phyloP scores from a whole-genome alignment of 169 alveolate species.

The Plasmodium vinckei region DNA sequence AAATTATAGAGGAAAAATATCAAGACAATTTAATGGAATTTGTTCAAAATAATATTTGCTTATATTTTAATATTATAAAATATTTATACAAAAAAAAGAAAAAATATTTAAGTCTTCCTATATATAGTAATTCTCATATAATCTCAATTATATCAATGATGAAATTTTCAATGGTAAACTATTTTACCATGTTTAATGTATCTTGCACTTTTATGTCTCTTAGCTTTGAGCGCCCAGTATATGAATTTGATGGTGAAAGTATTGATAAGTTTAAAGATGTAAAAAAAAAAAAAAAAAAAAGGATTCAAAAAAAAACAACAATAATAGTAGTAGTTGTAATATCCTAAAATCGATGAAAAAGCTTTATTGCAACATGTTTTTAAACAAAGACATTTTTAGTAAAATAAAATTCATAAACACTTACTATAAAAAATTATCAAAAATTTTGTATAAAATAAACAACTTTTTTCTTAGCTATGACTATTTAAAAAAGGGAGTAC shows the following conservation, averaged over 20 bases:
- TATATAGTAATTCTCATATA: conserved; percentile 35
- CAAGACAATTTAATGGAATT: conserved; percentile 23
- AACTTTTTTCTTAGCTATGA: conserved; percentile 64
- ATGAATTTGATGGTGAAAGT: conserved; percentile 52
- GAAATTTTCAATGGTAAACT: conserved; percentile 60
- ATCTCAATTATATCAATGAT: conserved; percentile 27
- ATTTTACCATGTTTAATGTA: conserved; percentile 44
- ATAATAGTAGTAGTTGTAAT: conserved; percentile 26
- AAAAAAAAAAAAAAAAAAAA: conserved; percentile 25
- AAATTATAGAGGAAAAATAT: conserved; percentile 27
- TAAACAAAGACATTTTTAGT: conserved; percentile 54
- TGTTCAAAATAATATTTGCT: conserved; percentile 61
- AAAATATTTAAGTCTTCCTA: conserved; percentile 41
- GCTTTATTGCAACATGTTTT: conserved; percentile 52
- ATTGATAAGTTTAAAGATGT: background rate
- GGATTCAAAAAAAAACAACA: conserved; percentile 31
- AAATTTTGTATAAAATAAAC: conserved; percentile 48
- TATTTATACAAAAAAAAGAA: conserved; percentile 54
- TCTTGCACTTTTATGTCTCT: conserved; percentile 63
- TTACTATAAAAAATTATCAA: conserved; percentile 42
- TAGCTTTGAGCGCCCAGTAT: conserved; percentile 51
- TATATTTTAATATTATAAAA: conserved; percentile 58
- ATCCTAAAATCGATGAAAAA: conserved; percentile 18
- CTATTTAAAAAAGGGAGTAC: conserved; percentile 38
- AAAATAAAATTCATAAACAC: conserved; percentile 41